phyloP scores from a whole-genome alignment of 2,329 filamentous ascomycete genomes.

The Scleromitrula shiraiana region DNA sequence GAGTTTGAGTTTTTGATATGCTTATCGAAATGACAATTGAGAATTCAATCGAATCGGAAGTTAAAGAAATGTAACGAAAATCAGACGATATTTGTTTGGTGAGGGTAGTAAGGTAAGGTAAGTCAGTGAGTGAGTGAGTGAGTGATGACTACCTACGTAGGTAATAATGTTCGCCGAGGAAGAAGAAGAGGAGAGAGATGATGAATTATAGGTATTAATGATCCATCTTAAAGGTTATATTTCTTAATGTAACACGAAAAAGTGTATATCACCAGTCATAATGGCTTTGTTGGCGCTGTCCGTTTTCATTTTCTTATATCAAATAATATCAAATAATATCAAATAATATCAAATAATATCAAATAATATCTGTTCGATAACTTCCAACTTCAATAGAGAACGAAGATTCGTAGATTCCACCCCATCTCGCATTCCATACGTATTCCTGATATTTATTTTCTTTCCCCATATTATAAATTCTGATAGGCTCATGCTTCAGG shows the following conservation, averaged over 20 bases:
- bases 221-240: neutral
- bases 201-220: neutral
- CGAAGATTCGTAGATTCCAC: too few species aligned
- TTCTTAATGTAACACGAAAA: neutral
- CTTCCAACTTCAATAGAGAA: too few species aligned
- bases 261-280: neutral
- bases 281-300: neutral
- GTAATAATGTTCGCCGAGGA: too few species aligned
- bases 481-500: neutral
- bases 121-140: neutral
- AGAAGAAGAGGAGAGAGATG: neutral
- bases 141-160: neutral
- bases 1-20: too few species aligned
- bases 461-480: neutral
- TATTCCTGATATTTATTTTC: neutral
- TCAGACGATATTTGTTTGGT: neutral
- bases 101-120: too few species aligned
- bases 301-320: too few species aligned
- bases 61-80: conserved; percentile 3
- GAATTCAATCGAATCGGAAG: neutral
- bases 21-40: neutral
- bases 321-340: neutral
- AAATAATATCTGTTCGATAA: neutral
- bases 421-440: neutral
- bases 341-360: neutral